Evolutionary conservation across 768 basidiomycete genomes (phyloP).

Genomic region (Lentinula edodes): DNA sequence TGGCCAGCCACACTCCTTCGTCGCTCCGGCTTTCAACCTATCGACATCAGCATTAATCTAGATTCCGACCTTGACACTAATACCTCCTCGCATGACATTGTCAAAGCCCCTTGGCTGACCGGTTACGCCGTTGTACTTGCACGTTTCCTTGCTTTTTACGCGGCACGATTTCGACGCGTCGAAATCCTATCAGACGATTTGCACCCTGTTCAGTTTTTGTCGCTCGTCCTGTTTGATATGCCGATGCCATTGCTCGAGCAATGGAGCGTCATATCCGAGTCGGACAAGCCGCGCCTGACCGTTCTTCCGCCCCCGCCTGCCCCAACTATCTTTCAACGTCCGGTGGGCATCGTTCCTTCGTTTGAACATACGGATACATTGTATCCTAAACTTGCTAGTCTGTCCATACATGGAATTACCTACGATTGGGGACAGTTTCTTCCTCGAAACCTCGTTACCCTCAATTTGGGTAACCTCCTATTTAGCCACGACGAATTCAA

Average conservation of each 20-base stretch:
- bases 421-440: background rate
- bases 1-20: background rate
- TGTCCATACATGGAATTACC: background rate
- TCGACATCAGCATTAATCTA: background rate
- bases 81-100: background rate
- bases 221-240: background rate
- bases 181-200: background rate
- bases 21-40: background rate
- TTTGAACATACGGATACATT: background rate
- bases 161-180: background rate
- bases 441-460: background rate
- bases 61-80: background rate
- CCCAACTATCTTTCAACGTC: background rate
- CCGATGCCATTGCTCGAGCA: background rate
- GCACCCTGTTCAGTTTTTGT: background rate
- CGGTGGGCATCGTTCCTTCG: background rate
- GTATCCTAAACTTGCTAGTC: background rate
- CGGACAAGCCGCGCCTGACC: background rate
- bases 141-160: background rate
- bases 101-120: background rate
- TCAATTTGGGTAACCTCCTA: background rate
- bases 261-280: background rate
- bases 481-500: background rate
- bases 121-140: background rate
- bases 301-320: background rate